These are phyloP conservation scores for Aspergillus tamarii DNA, from an alignment of 2,329 filamentous ascomycete genomes.

Conservation along the genomic window DNA sequence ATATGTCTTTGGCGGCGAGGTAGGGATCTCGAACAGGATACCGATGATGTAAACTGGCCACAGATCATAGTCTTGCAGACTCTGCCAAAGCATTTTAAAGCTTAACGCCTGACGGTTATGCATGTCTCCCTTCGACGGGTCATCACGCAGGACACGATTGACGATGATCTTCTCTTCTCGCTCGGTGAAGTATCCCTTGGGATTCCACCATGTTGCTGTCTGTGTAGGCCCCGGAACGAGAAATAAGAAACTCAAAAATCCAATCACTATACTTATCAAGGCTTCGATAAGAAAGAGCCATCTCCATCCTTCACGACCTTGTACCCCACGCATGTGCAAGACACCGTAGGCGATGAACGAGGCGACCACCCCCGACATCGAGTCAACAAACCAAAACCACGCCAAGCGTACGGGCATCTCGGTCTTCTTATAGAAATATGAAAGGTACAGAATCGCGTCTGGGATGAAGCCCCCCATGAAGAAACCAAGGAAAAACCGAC, in stretches of 20 bases:
- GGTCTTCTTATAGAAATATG: conserved; percentile 44
- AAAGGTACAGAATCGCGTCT: conserved; percentile 42
- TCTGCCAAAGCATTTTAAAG: conserved; percentile 34
- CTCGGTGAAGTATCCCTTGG: conserved; percentile 54
- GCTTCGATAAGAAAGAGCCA: conserved; percentile 45
- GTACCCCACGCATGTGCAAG: conserved; percentile 44
- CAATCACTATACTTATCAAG: conserved; percentile 42
- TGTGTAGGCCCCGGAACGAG: conserved; percentile 44
- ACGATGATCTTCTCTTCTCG: conserved; percentile 66
- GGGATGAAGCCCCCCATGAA: conserved; percentile 41
- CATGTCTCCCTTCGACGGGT: conserved; percentile 41
- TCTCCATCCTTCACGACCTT: conserved; percentile 48
- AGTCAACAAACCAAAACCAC: conserved; percentile 43
- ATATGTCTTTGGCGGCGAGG: conserved; percentile 49
- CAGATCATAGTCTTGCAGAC: conserved; percentile 40
- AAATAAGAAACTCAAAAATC: conserved; percentile 46
- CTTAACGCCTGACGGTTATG: conserved; percentile 41
- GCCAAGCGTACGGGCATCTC: conserved; percentile 40
- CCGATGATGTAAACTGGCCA: conserved; percentile 45
- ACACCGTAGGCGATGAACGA: conserved; percentile 41
- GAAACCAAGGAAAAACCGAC: conserved; percentile 9
- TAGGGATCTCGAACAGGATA: conserved; percentile 43
- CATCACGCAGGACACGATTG: conserved; percentile 57
- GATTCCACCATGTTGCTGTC: conserved; percentile 59
- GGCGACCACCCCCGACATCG: conserved; percentile 36